Evolutionary conservation across 2,329 filamentous ascomycete genomes (phyloP).

Genomic region (Colletotrichum salicis): DNA sequence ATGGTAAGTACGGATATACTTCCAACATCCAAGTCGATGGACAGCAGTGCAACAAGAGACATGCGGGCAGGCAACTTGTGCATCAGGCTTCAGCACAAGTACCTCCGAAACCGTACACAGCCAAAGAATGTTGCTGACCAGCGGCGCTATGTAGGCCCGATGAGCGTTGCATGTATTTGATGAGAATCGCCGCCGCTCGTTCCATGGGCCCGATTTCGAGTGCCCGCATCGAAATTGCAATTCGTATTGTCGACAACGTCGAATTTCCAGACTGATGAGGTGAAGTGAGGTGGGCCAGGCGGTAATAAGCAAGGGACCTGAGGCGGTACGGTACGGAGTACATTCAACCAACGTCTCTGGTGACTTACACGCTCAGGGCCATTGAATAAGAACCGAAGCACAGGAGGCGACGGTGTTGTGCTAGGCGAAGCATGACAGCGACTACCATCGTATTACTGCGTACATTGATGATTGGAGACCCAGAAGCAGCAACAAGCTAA

Average conservation of each 20-base stretch:
- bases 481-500: conserved; percentile 7
- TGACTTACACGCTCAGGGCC: not conserved
- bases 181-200: not conserved
- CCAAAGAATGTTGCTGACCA: not conserved
- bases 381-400: not conserved
- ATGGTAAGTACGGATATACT: not conserved
- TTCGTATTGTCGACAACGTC: conserved; percentile 20
- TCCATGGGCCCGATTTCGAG: not conserved
- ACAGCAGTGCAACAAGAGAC: not conserved
- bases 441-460: not conserved
- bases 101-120: not conserved
- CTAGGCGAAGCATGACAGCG: not conserved
- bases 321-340: not conserved
- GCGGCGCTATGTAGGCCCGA: not conserved
- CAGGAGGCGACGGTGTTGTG: not conserved
- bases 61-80: not conserved
- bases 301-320: not conserved
- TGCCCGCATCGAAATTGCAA: conserved; percentile 18
- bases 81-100: not conserved
- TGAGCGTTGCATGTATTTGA: no score
- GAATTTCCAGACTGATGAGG: conserved; percentile 13
- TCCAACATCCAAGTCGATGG: not conserved
- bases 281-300: not conserved
- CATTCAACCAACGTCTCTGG: not conserved
- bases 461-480: not conserved